phyloP scores from a whole-genome alignment of 129 eudicot genomes.

The Flaveria trinervia region DNA sequence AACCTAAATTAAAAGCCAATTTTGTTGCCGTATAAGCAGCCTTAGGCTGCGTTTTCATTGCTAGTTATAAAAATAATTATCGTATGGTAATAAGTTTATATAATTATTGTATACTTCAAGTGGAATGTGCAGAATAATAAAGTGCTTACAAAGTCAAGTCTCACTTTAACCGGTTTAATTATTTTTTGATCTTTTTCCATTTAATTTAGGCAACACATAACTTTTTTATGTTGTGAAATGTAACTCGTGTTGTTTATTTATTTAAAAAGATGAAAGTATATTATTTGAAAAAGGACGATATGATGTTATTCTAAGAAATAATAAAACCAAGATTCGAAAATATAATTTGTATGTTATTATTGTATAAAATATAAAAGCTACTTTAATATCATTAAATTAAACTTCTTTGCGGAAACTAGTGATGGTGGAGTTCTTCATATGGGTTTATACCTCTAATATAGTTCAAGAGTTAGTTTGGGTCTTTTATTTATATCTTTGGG shows the following conservation, averaged over 20 bases:
- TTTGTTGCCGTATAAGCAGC: constrained; percentile 57
- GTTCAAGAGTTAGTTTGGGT: no score
- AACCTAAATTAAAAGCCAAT: constrained; percentile 57
- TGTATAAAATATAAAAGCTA: no score
- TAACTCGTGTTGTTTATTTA: not conserved
- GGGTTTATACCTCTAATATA: no score
- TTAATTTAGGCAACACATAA: not conserved
- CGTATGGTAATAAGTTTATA: not conserved
- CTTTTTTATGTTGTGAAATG: not conserved
- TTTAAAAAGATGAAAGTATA: not conserved
- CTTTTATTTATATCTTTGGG: no score
- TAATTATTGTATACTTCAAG: not conserved
- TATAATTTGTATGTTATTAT: no score
- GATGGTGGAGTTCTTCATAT: no score
- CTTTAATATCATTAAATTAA: no score
- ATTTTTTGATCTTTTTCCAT: not conserved
- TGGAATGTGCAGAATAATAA: constrained; percentile 2
- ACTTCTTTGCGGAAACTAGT: no score
- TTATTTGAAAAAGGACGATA: not conserved
- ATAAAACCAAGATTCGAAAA: no score
- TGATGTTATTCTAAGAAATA: not conserved
- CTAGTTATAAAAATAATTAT: constrained; percentile 7
- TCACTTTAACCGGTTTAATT: not conserved
- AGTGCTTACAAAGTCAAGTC: not conserved
- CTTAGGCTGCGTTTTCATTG: constrained; percentile 42